Evolutionary conservation across 2,329 filamentous ascomycete species (phyloP), one percentile per base, ranked within the genome.

Genomic region (Waltergamsia citrina): DNA sequence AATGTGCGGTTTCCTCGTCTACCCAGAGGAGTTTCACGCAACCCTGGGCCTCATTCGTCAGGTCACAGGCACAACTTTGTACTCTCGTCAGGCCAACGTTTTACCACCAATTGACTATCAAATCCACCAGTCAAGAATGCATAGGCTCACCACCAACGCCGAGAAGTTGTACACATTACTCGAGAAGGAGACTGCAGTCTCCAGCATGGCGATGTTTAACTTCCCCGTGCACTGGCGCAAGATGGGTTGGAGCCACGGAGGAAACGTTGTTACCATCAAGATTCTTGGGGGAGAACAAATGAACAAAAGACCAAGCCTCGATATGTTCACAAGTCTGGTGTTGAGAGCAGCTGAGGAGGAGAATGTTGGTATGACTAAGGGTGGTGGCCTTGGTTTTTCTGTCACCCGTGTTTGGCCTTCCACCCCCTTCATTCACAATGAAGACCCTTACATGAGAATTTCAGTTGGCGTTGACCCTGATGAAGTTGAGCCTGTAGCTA

Each of bases 361-460:
- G 19, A 34, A 32, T 4, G 39, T 42, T 27, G 41, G 29, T 7
- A 43, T 43, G 41, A 43, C 39, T 17, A 43, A 43, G 24, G 41
- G 41, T 8, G 41, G 39, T 24, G 41, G 41, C 7, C 27, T 43
- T 17, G 39, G 41, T 14, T 42, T 43, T 29, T 43, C 41, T 8
- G 39, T 38, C 15, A 43, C 39, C 26, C 41, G 41, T 18, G 39
- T 43, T 12, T 43, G 41, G 39, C 39, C 41, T 9, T 42, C 41
- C 4, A 40, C 37, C 1, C 41, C 39, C 16, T 43, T 43, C 10
- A 43, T 41, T 26, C 34, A 36, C 3, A 16, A 43, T 20, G 41
- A 43, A 24, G 39, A 42, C 16, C 41, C 41, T 4, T 43, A 42
- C 29, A 42, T 43, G 29, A 36, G 41, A 12, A 43, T 43, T 7